A percentile compares a stretch with the other conserved stretches of the same genome.
Conservation (phyloP, 129 eudicot genomes). For the Arctium lappa region DNA sequence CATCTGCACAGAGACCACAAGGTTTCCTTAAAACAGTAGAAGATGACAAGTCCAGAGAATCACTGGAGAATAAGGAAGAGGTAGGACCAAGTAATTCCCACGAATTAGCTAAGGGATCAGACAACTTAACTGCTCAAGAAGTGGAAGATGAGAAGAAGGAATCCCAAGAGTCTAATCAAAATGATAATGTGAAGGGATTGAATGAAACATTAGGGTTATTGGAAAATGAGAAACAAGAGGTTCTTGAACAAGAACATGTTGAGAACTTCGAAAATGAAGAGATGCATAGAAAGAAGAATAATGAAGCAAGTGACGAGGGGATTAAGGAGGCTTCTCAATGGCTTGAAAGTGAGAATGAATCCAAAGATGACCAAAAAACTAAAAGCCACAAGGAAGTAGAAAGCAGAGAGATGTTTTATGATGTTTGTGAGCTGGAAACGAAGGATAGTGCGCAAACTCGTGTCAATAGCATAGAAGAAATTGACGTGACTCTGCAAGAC, state of each 20-base stretch:
- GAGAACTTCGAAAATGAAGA: constrained; percentile 24
- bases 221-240: constrained; percentile 23
- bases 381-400: constrained; percentile 20
- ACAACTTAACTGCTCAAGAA: constrained; percentile 5
- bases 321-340: constrained; percentile 24
- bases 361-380: constrained; percentile 17
- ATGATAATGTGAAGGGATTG: neutral
- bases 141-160: constrained; percentile 29
- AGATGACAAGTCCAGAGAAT: constrained; percentile 11
- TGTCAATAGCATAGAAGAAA: constrained; percentile 17
- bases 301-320: constrained; percentile 17
- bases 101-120: constrained; percentile 13
- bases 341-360: constrained; percentile 33
- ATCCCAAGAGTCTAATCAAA: constrained; percentile 1
- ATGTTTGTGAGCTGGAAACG: constrained; percentile 29
- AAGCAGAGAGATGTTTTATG: constrained; percentile 16
- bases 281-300: neutral
- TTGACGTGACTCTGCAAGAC: constrained; percentile 15
- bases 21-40: constrained; percentile 20
- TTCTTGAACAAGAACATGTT: constrained; percentile 25
- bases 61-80: constrained; percentile 10
- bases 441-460: constrained; percentile 12
- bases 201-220: neutral
- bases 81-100: constrained; percentile 13
- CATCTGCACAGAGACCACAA: constrained; percentile 9